Base-by-base conservation (phyloP, 2,329 filamentous ascomycete species). In the Monilinia vaccinii-corymbosi region DNA sequence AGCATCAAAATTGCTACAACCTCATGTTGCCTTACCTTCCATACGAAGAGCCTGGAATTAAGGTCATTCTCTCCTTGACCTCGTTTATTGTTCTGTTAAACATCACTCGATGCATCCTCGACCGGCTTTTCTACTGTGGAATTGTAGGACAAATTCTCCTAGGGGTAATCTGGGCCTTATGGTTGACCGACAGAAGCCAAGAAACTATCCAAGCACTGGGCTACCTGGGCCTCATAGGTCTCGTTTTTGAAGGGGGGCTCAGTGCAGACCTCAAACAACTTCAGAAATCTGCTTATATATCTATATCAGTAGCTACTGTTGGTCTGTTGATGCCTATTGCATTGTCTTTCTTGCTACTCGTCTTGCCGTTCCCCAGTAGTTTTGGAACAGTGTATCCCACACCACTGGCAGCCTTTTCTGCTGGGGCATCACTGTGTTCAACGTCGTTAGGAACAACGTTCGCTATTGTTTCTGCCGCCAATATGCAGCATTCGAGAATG, bases 381-480 rank as follows among this genome's bases (percentile, higher is more conserved):
- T 52, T 60, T 49, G 61, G 60, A 36, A 58, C 40, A 42, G 16
- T 48, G 2, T 66, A 62, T 50, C 64, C 67, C 31, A 67, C 60
- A 16, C 63, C 68, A 2, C 47, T 71, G 2, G 60, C 60, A 68
- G 81, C 82, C 0, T 93, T 92, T 67, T 81, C 87, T 1, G 84
- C 87, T 0, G 88, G 88, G 10, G 87, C 88, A 2, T 84, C 88
- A 0, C 75, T 92, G 0, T 89, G 85, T 66, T 87, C 87, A 1
- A 93, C 88, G 0, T 88, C 84, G 60, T 75, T 92, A 0, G 88
- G 88, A 6, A 92, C 88, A 0, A 87, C 83, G 0, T 86, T 87
- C 64, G 81, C 82, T 0, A 78, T 87, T 4, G 73, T 87, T 0
- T 81, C 79, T 0, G 86, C 89, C 10, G 84, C 83, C 3, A 77